Evolutionary conservation across 345 rosid species (phyloP).

Genomic region (Odontarrhena argentea): DNA sequence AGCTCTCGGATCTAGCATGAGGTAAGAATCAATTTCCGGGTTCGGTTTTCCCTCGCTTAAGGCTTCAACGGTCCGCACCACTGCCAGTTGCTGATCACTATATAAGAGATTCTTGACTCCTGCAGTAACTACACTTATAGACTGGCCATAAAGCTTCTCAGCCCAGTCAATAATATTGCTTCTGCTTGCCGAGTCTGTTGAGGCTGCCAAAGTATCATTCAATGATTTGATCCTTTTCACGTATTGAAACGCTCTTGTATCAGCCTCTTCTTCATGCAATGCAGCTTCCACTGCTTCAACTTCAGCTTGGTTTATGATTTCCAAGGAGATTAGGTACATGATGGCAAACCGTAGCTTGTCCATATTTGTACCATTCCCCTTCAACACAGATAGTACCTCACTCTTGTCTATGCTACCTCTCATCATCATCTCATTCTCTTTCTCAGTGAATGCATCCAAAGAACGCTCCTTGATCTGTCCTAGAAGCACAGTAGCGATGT

Average conservation of each 20-base stretch:
- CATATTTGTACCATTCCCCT: constrained; percentile 70
- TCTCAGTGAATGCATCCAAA: constrained; percentile 70
- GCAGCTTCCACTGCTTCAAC: constrained; percentile 75
- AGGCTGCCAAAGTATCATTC: constrained; percentile 72
- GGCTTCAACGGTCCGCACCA: constrained; percentile 74
- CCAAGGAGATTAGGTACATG: constrained; percentile 67
- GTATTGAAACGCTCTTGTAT: constrained; percentile 72
- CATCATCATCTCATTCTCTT: constrained; percentile 79
- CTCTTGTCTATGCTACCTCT: constrained; percentile 67
- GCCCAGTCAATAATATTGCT: constrained; percentile 92
- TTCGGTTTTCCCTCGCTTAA: constrained; percentile 78
- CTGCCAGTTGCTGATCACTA: constrained; percentile 69
- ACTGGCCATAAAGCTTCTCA: constrained; percentile 81
- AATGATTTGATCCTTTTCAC: constrained; percentile 81
- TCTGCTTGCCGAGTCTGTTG: constrained; percentile 74
- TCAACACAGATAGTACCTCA: constrained; percentile 63
- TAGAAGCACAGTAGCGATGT: constrained; percentile 69
- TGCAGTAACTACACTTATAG: constrained; percentile 76
- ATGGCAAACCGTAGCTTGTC: constrained; percentile 86
- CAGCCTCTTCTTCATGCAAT: constrained; percentile 69
- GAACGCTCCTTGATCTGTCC: constrained; percentile 86
- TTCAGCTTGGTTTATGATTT: constrained; percentile 67
- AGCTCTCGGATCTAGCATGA: constrained; percentile 71
- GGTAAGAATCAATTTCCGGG: constrained; percentile 73
- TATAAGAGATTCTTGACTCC: constrained; percentile 83